Base-by-base conservation (phyloP, 2,329 filamentous ascomycete genomes). In the Fusarium buharicum region DNA sequence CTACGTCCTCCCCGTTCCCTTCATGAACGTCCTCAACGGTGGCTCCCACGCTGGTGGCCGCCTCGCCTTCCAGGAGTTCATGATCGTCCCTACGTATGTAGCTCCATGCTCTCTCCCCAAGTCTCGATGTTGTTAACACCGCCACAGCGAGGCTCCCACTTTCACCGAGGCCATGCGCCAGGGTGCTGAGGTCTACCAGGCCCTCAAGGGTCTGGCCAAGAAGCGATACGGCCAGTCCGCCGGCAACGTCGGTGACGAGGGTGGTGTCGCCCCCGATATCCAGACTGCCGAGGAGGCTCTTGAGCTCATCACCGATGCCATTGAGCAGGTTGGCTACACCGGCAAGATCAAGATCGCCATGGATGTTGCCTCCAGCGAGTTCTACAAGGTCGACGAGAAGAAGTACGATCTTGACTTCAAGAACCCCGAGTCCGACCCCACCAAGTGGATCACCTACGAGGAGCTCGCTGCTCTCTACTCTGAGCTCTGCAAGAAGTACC, bases 391-490 rank as follows among this genome's bases (percentile, higher is more conserved):
- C 74, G 92, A 95, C 48, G 94, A 83, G 78, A 97, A 98, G 91
- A 98, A 98, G 87, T 99, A 99, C 87, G 95, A 99, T 78, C 87
- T 99, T 68, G 95, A 98, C 90, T 99, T 98, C 92, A 98, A 99
- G 92, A 99, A 99, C 89, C 94, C 95, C 75, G 90, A 98, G 67
- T 95, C 90, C 79, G 95, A 99, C 84, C 86, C 89, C 76, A 86
- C 82, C 85, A 98, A 99, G 88, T 98, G 95, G 95, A 85, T 99
- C 85, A 97, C 92, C 72, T 98, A 98, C 82, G 92, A 98, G 86
- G 85, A 99, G 84, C 90, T 99, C 64, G 94, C 95, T 76, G 88
- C 90, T 75, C 83, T 96, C 74, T 98, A 99, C 89, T 87, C 91
- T 79, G 84, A 88, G 41, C 89, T 99, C 62, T 85, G 86, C 77